A percentile compares a stretch with the other conserved stretches of the same genome.
phyloP scores from a whole-genome alignment of 352 stramenopile species.

The Phytophthora fragariaefolia region DNA sequence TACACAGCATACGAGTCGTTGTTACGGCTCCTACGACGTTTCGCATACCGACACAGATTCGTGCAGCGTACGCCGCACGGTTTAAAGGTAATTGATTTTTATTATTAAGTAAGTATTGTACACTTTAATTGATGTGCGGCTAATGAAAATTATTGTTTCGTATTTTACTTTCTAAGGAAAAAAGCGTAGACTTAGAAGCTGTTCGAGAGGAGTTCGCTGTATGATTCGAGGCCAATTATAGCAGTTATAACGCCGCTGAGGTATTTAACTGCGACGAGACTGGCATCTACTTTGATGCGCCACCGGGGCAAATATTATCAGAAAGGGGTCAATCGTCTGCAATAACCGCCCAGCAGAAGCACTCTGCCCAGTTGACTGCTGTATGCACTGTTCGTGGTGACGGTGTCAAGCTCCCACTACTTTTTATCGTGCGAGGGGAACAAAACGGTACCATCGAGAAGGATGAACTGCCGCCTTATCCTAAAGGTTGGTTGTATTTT shows the following conservation, averaged over 20 bases:
- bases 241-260: background rate
- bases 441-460: conserved; percentile 19
- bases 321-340: conserved; percentile 8
- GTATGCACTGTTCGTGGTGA: conserved; percentile 1
- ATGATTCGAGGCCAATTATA: background rate
- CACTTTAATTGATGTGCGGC: too few relatives aligned
- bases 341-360: conserved; percentile 21
- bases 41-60: background rate
- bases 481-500: background rate
- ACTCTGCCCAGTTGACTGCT: conserved; percentile 10
- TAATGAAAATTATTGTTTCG: too few relatives aligned
- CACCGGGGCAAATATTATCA: conserved; percentile 2
- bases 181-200: background rate
- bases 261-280: background rate
- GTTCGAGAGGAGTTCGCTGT: background rate
- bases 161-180: background rate
- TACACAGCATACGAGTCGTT: background rate
- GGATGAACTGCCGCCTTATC: conserved; percentile 13
- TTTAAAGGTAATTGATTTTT: too few relatives aligned
- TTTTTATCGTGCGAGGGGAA: conserved; percentile 20
- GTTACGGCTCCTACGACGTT: background rate
- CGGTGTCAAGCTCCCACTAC: conserved; percentile 5
- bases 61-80: too few relatives aligned
- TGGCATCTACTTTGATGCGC: background rate
- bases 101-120: too few relatives aligned